Evolutionary conservation across 768 basidiomycete species (phyloP).

Genomic region (Macrocybe gigantea): DNA sequence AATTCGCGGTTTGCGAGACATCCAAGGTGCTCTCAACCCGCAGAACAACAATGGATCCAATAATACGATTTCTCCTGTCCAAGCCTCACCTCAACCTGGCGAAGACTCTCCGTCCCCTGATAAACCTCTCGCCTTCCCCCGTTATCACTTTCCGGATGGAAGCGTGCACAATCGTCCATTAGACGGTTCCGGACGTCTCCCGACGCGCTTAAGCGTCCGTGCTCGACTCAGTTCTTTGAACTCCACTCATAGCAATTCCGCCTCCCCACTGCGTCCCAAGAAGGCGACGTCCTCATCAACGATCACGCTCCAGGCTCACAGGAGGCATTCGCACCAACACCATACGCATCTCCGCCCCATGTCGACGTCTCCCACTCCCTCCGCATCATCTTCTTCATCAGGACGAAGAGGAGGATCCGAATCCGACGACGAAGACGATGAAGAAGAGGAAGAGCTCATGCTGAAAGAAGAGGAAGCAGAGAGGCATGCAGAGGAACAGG

Average conservation of each 20-base stretch:
- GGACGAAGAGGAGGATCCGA: constrained; percentile 32
- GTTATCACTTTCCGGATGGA: constrained; percentile 5
- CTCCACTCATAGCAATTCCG: constrained; percentile 32
- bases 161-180: constrained; percentile 20
- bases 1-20: constrained; percentile 70
- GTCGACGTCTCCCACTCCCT: constrained; percentile 25
- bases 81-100: constrained; percentile 16
- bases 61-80: constrained; percentile 23
- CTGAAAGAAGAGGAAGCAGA: constrained; percentile 68
- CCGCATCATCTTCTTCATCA: constrained; percentile 34
- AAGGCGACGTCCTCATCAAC: constrained; percentile 67
- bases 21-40: constrained; percentile 56
- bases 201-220: constrained; percentile 59
- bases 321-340: constrained; percentile 15
- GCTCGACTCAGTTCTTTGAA: constrained; percentile 63
- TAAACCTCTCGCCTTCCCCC: constrained; percentile 18
- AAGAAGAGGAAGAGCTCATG: constrained; percentile 46
- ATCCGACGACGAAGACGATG: constrained; percentile 27
- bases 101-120: constrained; percentile 13
- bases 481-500: constrained; percentile 59
- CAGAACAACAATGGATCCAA: constrained; percentile 11
- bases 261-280: constrained; percentile 33
- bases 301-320: constrained; percentile 57
- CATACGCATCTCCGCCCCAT: constrained; percentile 29
- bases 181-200: constrained; percentile 37